Conservation (phyloP, 208 protist species). For the Leishmania braziliensis region DNA sequence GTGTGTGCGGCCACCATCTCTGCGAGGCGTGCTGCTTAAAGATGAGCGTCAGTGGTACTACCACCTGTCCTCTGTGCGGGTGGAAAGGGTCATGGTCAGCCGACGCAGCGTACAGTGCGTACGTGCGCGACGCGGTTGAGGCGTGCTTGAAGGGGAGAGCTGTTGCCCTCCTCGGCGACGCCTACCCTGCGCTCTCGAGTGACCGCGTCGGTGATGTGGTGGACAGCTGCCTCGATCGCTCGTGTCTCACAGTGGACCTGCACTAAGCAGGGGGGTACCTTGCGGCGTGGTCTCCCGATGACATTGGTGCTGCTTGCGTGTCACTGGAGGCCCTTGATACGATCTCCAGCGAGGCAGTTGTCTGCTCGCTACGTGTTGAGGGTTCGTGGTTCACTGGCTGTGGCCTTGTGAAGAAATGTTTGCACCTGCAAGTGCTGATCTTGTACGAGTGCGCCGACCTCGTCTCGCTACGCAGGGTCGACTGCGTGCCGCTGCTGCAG, state of each 20-base stretch:
- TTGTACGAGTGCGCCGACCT: background rate
- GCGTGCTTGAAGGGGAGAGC: background rate
- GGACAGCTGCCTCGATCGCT: background rate
- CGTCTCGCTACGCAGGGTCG: background rate
- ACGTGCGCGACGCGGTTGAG: background rate
- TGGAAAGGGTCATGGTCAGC: background rate
- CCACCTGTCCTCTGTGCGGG: background rate
- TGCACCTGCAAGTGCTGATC: background rate
- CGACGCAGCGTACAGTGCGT: background rate
- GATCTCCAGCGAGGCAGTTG: background rate
- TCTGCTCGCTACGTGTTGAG: background rate
- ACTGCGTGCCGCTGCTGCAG: background rate
- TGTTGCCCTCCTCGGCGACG: background rate
- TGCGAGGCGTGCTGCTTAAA: conserved; percentile 1
- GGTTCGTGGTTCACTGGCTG: background rate
- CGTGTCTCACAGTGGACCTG: background rate
- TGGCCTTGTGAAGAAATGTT: background rate
- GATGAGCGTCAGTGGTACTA: background rate
- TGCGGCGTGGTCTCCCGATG: background rate
- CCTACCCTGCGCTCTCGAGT: background rate
- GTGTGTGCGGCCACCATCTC: background rate
- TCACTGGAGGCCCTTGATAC: background rate
- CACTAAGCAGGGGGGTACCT: background rate
- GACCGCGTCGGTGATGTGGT: background rate
- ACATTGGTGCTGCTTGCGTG: background rate